These are phyloP conservation scores for Trichoderma endophyticum DNA, from an alignment of 2,329 filamentous ascomycete species.

Conservation along the genomic window DNA sequence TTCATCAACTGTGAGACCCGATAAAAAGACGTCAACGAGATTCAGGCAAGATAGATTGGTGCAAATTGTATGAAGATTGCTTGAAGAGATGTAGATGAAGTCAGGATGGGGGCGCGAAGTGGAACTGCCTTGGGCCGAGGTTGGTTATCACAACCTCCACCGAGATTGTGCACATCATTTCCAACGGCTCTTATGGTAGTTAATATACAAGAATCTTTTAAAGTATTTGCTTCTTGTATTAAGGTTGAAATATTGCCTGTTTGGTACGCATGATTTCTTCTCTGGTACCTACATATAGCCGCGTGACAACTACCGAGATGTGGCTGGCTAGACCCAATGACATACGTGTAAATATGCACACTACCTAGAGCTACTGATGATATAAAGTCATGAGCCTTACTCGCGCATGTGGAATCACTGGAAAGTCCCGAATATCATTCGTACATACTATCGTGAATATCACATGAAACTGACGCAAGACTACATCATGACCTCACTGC, in stretches of 20 bases:
- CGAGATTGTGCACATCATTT: background rate
- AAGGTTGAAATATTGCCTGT: background rate
- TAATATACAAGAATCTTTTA: background rate
- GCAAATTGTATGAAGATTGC: background rate
- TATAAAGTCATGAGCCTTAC: background rate
- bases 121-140: background rate
- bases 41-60: background rate
- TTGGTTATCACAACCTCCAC: background rate
- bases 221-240: background rate
- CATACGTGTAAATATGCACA: background rate
- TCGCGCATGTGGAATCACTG: background rate
- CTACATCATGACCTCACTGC: background rate
- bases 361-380: background rate
- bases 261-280: background rate
- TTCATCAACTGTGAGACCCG: background rate
- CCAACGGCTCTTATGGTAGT: background rate
- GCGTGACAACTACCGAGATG: background rate
- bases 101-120: background rate
- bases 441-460: background rate
- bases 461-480: background rate
- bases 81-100: background rate
- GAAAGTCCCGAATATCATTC: background rate
- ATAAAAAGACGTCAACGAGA: background rate
- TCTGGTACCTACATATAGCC: background rate
- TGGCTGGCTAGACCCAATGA: background rate